These are phyloP conservation scores for Camelina hispida DNA, from an alignment of 345 rosid species.

Conservation along the genomic window DNA sequence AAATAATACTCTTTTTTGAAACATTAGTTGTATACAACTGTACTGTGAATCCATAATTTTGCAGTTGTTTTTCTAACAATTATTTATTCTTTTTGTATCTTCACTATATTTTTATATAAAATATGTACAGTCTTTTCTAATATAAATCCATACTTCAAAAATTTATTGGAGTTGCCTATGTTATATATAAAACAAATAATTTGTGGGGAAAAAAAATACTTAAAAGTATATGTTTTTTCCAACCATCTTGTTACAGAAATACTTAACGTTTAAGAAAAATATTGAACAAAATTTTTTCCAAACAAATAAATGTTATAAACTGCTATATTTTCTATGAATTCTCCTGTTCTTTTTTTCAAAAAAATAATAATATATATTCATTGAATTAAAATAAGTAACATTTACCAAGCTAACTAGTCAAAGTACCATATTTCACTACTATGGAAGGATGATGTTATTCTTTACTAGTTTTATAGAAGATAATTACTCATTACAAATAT, in stretches of 20 bases:
- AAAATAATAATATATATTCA: neutral
- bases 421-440: conserved; percentile 11
- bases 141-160: neutral
- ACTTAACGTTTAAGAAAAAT: neutral
- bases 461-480: conserved; percentile 27
- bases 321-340: neutral
- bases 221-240: neutral
- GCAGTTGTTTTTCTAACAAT: neutral
- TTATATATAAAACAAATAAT: neutral
- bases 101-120: neutral
- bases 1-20: conserved; percentile 7
- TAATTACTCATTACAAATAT: conserved; percentile 2
- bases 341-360: neutral
- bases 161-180: neutral
- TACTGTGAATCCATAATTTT: neutral
- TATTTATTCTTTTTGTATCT: neutral
- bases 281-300: neutral
- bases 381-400: neutral
- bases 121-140: neutral
- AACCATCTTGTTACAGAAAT: neutral
- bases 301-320: neutral
- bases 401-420: conserved; percentile 31
- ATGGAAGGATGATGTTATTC: conserved; percentile 37
- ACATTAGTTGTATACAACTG: neutral
- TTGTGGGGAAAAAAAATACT: too few species aligned